Evolutionary conservation across 345 rosid genomes (phyloP), one percentile per base, ranked within the genome.

Genomic region (Heritiera fomes): DNA sequence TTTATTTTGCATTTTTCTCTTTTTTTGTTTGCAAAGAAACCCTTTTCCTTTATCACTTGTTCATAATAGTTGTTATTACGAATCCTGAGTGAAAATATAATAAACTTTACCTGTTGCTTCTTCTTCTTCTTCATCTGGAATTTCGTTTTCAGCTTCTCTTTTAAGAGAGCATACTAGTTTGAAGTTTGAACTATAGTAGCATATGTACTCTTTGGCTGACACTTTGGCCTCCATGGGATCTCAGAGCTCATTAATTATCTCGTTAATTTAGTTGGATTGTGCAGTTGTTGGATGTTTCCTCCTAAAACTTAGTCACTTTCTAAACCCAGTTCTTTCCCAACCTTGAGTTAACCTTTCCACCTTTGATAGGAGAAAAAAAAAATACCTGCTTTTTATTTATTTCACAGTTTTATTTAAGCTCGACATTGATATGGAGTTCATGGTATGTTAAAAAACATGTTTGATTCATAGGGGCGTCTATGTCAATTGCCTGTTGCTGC

Each of bases 401-500:
- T 49, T 18, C 60, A 2, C 49, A 49, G 38, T 50, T 34, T 63
- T 53, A 47, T 49, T 34, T 34, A 34, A 34, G 2, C 75, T 30
- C 6, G 46, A 14, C 38, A 34, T 34, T 8, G 28, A 7, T 34
- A 34, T 34, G 38, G 38, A 34, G 38, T 64, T 41, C 11, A n/a
- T 77, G 62, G 47, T 38, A 40, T 18, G 63, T 50, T 32, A 67
- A 64, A 34, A 49, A 64, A 45, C 28, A 55, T 78, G 83, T 38
- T 86, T 79, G 83, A 81, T 84, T 80, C 75, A 73, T 89, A 88
- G 90, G 84, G 73, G 45, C 70, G 45, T 82, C 80, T 65, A 95
- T 95, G 98, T 95, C 99, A 75, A 87, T 93, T 64, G 80, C 85
- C 73, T 95, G 98, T 84, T 87, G 98, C 79, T 67, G 93, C 84